A percentile compares a stretch with the other conserved stretches of the same genome.
Conservation (phyloP, 2,329 filamentous ascomycete species). For the Ilyonectria mors-panacis region DNA sequence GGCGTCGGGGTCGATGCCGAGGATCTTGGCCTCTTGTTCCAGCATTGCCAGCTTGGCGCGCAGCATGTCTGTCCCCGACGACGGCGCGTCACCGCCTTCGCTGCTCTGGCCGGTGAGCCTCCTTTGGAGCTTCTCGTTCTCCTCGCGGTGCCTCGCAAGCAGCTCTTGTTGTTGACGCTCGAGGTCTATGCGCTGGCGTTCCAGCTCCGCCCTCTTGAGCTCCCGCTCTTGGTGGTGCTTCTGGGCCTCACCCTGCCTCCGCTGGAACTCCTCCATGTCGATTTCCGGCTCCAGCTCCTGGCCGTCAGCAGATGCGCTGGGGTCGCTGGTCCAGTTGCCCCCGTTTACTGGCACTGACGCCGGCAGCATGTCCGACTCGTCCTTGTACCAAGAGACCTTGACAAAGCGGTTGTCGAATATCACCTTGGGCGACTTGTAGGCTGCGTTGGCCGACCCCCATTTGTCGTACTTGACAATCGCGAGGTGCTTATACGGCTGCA, state of each 20-base stretch:
- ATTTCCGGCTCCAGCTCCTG: conserved; percentile 65
- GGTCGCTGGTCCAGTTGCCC: conserved; percentile 47
- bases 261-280: conserved; percentile 78
- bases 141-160: conserved; percentile 74
- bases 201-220: conserved; percentile 74
- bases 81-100: conserved; percentile 45
- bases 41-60: conserved; percentile 80
- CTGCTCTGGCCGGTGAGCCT: conserved; percentile 59
- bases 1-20: conserved; percentile 76
- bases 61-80: conserved; percentile 73
- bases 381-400: conserved; percentile 84
- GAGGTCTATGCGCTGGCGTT: conserved; percentile 73
- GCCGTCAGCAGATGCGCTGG: conserved; percentile 32
- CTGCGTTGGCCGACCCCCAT: conserved; percentile 77
- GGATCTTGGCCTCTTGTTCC: conserved; percentile 78
- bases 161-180: conserved; percentile 75
- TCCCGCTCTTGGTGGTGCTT: conserved; percentile 76
- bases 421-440: conserved; percentile 83
- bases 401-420: conserved; percentile 91
- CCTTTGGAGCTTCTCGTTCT: conserved; percentile 76
- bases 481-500: conserved; percentile 77
- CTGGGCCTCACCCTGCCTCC: conserved; percentile 81
- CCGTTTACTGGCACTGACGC: conserved; percentile 45
- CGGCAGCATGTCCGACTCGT: conserved; percentile 57
- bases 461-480: conserved; percentile 79